phyloP scores from a whole-genome alignment of 169 alveolate species.

The Plasmodium gonderi region DNA sequence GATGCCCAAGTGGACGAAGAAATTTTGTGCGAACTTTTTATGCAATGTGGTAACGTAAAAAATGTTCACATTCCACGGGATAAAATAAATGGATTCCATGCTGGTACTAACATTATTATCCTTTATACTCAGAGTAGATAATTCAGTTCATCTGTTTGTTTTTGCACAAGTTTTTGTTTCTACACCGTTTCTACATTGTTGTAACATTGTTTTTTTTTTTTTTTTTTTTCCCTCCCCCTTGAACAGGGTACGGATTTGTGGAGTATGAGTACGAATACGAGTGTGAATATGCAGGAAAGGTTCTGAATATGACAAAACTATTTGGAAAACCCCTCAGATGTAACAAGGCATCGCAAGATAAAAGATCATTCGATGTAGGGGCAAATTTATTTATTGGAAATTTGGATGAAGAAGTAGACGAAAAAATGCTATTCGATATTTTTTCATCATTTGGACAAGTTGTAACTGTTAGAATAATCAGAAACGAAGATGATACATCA shows the following conservation, averaged over 20 bases:
- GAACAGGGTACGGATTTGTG: conserved; percentile 97
- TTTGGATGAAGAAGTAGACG: conserved; percentile 97
- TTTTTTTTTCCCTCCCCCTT: neutral
- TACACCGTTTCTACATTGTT: neutral
- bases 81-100: conserved; percentile 87
- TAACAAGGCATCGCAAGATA: conserved; percentile 98
- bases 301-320: conserved; percentile 97
- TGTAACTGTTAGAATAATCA: conserved; percentile 90
- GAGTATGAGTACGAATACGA: conserved; percentile 97
- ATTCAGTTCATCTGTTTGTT: neutral
- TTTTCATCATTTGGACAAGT: conserved; percentile 98
- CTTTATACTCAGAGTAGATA: too few species aligned
- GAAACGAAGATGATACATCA: conserved; percentile 93
- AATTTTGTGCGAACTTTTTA: conserved; percentile 97
- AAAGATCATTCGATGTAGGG: conserved; percentile 96
- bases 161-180: neutral
- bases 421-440: conserved; percentile 95
- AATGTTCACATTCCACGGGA: conserved; percentile 98
- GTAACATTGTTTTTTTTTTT: neutral
- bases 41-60: conserved; percentile 97
- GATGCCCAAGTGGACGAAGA: conserved; percentile 98
- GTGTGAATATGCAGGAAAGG: conserved; percentile 98
- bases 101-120: too few species aligned
- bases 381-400: conserved; percentile 99
- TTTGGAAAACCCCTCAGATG: conserved; percentile 97